phyloP scores from a whole-genome alignment of 2,329 filamentous ascomycete genomes.

The Apiospora rasikravindrae region DNA sequence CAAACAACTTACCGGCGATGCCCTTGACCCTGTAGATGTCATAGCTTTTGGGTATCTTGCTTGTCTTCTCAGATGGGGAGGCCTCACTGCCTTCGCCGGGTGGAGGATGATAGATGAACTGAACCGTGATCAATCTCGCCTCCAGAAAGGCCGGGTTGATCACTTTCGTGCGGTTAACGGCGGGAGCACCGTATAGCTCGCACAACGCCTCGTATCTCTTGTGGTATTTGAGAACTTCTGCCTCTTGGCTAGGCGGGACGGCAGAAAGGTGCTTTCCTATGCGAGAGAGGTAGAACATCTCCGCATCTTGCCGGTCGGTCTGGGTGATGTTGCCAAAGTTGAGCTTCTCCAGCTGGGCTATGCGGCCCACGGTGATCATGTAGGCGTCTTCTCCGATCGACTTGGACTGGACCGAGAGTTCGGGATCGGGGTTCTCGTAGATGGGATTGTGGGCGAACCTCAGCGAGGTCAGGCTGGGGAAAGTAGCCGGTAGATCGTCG shows the following conservation, averaged over 20 bases:
- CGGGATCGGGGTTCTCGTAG: slow-evolving; percentile 61
- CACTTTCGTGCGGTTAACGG: slow-evolving; percentile 59
- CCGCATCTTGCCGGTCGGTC: slow-evolving; percentile 83
- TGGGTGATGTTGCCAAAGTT: slow-evolving; percentile 75
- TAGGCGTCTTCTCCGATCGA: slow-evolving; percentile 75
- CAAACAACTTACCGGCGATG: slow-evolving; percentile 74
- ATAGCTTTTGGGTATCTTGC: slow-evolving; percentile 73
- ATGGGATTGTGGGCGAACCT: slow-evolving; percentile 88
- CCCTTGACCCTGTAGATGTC: slow-evolving; percentile 85
- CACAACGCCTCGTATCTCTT: slow-evolving; percentile 78
- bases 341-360: slow-evolving; percentile 69
- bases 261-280: slow-evolving; percentile 77
- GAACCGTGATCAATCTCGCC: slow-evolving; percentile 73
- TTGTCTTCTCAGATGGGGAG: slow-evolving; percentile 36
- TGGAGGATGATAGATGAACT: slow-evolving; percentile 45
- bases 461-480: slow-evolving; percentile 76
- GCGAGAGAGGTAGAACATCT: slow-evolving; percentile 89
- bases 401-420: slow-evolving; percentile 31
- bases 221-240: slow-evolving; percentile 65
- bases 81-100: slow-evolving; percentile 1
- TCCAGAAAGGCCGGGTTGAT: slow-evolving; percentile 83
- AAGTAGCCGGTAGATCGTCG: slow-evolving; percentile 67
- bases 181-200: slow-evolving; percentile 74
- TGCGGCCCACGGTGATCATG: slow-evolving; percentile 83
- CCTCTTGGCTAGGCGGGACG: slow-evolving; percentile 58